A percentile compares a stretch with the other conserved stretches of the same genome.
Conservation (phyloP, 2,329 filamentous ascomycete genomes). For the Beauveria sp. region DNA sequence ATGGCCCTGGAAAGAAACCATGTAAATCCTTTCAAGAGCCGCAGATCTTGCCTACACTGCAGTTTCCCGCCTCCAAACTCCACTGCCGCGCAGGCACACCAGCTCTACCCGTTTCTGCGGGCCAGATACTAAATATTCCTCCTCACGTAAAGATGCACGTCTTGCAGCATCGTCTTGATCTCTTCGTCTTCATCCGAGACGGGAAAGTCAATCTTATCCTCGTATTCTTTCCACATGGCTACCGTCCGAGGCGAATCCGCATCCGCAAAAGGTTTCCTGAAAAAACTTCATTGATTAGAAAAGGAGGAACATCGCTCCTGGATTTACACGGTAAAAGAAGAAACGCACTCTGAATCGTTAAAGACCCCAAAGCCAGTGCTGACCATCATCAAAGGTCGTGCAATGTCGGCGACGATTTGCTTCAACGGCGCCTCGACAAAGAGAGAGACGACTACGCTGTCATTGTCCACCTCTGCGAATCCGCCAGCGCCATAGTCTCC, state of each 20-base stretch:
- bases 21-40: too few relatives aligned
- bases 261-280: neutral
- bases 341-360: neutral
- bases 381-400: slow-evolving; percentile 13
- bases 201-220: neutral
- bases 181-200: neutral
- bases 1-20: too few relatives aligned
- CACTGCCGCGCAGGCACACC: too few relatives aligned
- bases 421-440: slow-evolving; percentile 13
- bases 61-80: too few relatives aligned
- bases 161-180: neutral
- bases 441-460: slow-evolving; percentile 12
- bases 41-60: too few relatives aligned
- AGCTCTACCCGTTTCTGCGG: too few relatives aligned
- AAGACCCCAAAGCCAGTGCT: neutral
- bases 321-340: too few relatives aligned
- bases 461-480: slow-evolving; percentile 15
- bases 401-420: slow-evolving; percentile 17
- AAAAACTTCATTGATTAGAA: neutral
- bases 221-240: slow-evolving; percentile 9
- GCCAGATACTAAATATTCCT: neutral
- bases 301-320: neutral
- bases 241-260: slow-evolving; percentile 13
- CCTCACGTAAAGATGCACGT: neutral
- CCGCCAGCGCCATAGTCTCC: slow-evolving; percentile 9